These are phyloP conservation scores for Saccharomyces mikatae DNA, from an alignment of 805 yeast genomes.

Conservation along the genomic window DNA sequence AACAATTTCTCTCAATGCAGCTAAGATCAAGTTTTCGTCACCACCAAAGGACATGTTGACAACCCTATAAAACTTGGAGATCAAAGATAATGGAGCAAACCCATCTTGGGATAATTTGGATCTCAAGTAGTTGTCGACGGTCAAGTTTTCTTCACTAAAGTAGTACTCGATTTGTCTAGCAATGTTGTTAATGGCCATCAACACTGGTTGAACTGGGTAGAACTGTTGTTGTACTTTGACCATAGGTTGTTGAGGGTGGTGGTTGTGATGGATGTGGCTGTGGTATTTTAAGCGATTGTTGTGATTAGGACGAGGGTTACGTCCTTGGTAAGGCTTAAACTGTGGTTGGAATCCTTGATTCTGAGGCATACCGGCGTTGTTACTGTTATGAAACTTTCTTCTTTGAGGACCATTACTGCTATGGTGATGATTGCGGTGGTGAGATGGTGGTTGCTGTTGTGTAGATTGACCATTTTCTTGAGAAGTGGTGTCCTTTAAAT, in stretches of 20 bases:
- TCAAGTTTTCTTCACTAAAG: conserved; percentile 77
- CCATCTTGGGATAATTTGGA: conserved; percentile 47
- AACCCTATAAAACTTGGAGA: conserved; percentile 31
- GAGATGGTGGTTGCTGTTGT: conserved; percentile 4
- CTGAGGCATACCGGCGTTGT: conserved; percentile 1
- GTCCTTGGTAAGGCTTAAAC: conserved; percentile 9
- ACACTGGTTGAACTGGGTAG: conserved; percentile 18
- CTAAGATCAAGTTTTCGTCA: conserved; percentile 21
- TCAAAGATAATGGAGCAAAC: conserved; percentile 24
- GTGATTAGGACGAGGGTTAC: conserved; percentile 9
- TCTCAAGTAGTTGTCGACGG: conserved; percentile 77
- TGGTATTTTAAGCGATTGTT: conserved; percentile 8
- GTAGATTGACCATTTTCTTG: conserved; percentile 2
- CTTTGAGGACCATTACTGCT: conserved; percentile 11
- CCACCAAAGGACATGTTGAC: conserved; percentile 45
- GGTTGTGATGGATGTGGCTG: conserved; percentile 8
- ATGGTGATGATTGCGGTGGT: conserved; percentile 1
- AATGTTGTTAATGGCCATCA: conserved; percentile 26
- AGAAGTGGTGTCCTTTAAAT: conserved; percentile 1
- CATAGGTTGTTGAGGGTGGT: conserved; percentile 16
- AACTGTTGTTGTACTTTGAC: conserved; percentile 14
- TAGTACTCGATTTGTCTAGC: conserved; percentile 76
- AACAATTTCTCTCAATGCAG: conserved; percentile 29
- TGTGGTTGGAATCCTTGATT: conserved; percentile 3
- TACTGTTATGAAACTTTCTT: conserved; percentile 18